phyloP scores from a whole-genome alignment of 257 asterid species.

The Plectranthus barbatus region DNA sequence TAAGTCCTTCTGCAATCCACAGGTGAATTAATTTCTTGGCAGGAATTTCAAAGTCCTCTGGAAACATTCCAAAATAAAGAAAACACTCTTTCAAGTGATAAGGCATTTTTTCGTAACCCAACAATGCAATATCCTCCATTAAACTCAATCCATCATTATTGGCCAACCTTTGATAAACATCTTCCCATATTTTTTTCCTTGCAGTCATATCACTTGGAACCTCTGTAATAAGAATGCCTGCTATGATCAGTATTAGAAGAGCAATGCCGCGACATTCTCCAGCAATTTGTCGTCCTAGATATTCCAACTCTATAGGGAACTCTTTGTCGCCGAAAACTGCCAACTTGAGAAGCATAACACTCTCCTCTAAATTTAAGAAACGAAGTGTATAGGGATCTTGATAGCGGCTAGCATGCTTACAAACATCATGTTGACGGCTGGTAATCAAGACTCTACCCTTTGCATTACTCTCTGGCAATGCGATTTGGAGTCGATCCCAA shows the following conservation, averaged over 20 bases:
- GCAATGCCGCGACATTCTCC: slow-evolving; percentile 24
- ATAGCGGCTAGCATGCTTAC: background rate
- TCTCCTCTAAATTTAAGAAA: background rate
- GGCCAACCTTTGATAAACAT: too few relatives aligned
- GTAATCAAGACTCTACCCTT: slow-evolving; percentile 27
- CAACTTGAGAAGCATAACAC: slow-evolving; percentile 17
- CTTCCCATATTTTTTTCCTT: too few relatives aligned
- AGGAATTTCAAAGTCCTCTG: too few relatives aligned
- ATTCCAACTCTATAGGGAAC: slow-evolving; percentile 12
- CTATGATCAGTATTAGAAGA: slow-evolving; percentile 30
- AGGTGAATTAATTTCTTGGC: too few relatives aligned
- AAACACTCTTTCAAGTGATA: too few relatives aligned
- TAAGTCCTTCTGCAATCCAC: too few relatives aligned
- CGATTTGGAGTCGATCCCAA: slow-evolving; percentile 15
- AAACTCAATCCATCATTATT: too few relatives aligned
- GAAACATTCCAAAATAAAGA: too few relatives aligned
- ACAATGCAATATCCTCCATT: too few relatives aligned
- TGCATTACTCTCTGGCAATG: slow-evolving; percentile 1
- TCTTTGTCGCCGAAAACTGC: slow-evolving; percentile 12
- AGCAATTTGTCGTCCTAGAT: background rate
- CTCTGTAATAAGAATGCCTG: slow-evolving; percentile 17
- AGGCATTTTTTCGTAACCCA: too few relatives aligned
- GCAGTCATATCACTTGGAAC: too few relatives aligned
- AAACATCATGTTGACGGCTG: slow-evolving; percentile 17
- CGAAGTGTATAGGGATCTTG: slow-evolving; percentile 9